These are phyloP conservation scores for Mycena vulgaris DNA, from an alignment of 768 basidiomycete genomes.

Conservation along the genomic window DNA sequence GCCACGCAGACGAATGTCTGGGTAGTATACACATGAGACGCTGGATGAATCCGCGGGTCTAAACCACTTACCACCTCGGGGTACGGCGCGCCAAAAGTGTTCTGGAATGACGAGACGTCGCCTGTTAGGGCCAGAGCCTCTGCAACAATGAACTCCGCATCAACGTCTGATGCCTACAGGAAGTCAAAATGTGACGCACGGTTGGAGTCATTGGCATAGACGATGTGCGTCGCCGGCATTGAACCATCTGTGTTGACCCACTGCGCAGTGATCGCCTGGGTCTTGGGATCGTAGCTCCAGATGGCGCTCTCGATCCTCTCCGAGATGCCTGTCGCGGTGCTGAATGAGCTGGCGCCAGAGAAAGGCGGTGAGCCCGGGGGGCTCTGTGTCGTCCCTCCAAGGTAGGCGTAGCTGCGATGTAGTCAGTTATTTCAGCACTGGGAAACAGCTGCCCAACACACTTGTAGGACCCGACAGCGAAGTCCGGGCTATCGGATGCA, in stretches of 20 bases:
- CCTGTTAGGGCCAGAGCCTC: not conserved
- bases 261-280: not conserved
- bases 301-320: not conserved
- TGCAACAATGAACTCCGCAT: not conserved
- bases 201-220: not conserved
- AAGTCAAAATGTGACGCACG: not conserved
- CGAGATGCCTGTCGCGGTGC: not conserved
- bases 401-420: not conserved
- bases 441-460: not conserved
- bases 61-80: not conserved
- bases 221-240: not conserved
- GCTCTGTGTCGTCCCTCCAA: not conserved
- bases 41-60: too few species aligned
- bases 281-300: not conserved
- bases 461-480: not conserved
- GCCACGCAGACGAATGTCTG: too few species aligned
- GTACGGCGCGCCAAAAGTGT: not conserved
- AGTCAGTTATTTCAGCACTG: not conserved
- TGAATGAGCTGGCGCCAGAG: not conserved
- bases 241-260: constrained; percentile 9
- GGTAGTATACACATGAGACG: too few species aligned
- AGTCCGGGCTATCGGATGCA: not conserved
- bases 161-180: not conserved
- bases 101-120: not conserved
- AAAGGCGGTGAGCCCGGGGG: not conserved